Evolutionary conservation across 129 eudicot species (phyloP).

Genomic region (Glebionis coronaria): DNA sequence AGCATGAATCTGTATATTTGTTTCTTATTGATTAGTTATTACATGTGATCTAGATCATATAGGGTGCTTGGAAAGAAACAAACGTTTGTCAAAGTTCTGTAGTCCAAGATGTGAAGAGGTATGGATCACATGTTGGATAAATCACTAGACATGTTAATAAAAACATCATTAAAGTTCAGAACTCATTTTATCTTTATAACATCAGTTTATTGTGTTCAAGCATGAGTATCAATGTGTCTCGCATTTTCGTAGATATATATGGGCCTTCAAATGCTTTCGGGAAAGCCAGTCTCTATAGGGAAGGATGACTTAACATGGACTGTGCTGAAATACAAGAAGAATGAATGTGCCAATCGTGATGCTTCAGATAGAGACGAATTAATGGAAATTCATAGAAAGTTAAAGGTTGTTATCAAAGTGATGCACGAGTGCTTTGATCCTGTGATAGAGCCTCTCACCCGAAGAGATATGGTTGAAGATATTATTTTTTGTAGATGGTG

Average conservation of each 20-base stretch:
- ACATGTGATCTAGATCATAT: conserved; percentile 48
- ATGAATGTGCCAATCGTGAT: conserved; percentile 23
- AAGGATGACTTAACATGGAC: conserved; percentile 63
- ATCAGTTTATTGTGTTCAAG: conserved; percentile 2
- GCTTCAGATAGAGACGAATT: conserved; percentile 19
- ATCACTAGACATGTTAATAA: neutral
- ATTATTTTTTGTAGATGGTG: conserved; percentile 64
- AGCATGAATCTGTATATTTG: neutral
- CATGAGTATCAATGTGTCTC: neutral
- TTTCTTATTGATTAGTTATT: conserved; percentile 4
- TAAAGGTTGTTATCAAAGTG: conserved; percentile 52
- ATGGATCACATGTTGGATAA: neutral
- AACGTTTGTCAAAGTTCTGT: conserved; percentile 41
- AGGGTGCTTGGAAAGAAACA: conserved; percentile 45
- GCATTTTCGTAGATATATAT: conserved; percentile 40
- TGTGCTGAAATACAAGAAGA: conserved; percentile 39
- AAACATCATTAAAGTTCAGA: neutral
- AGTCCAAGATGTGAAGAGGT: conserved; percentile 56
- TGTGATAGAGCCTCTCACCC: conserved; percentile 54
- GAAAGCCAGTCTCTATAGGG: conserved; percentile 46
- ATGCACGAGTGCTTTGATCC: conserved; percentile 83
- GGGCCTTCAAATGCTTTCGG: conserved; percentile 48
- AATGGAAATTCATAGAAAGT: conserved; percentile 44
- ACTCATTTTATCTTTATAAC: conserved; percentile 2
- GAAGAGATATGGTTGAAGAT: conserved; percentile 66